Conservation (phyloP, 495 filamentous ascomycete species). For the Aspergillus incahuasiensis region DNA sequence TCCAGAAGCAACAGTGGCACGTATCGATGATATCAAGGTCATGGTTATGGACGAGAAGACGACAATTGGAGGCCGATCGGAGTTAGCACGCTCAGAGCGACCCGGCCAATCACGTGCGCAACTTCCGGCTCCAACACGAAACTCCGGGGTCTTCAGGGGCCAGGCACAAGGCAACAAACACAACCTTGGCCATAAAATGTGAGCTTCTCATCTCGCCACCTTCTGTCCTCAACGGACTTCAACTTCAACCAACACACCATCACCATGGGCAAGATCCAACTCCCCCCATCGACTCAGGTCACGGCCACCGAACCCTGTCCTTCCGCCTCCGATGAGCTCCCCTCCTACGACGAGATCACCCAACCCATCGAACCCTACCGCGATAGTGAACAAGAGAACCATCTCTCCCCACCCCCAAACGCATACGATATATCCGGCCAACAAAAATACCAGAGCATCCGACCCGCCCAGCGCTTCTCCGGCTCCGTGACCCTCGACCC, state of each 20-base stretch:
- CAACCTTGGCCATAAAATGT: too few relatives aligned
- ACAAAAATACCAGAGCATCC: slow-evolving; percentile 5
- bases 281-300: background rate
- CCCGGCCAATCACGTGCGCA: too few relatives aligned
- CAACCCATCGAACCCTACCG: background rate
- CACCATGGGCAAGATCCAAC: slow-evolving; percentile 9
- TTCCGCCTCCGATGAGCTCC: slow-evolving; percentile 4
- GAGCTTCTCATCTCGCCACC: too few relatives aligned
- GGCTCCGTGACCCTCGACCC: slow-evolving; percentile 26
- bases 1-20: too few relatives aligned
- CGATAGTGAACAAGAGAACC: background rate
- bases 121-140: too few relatives aligned
- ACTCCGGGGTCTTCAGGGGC: too few relatives aligned
- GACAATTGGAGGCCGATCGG: too few relatives aligned
- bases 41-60: too few relatives aligned
- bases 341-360: slow-evolving; percentile 14
- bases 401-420: background rate
- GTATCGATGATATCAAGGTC: too few relatives aligned
- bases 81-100: too few relatives aligned
- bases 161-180: too few relatives aligned
- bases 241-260: background rate
- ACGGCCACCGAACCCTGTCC: background rate
- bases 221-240: too few relatives aligned
- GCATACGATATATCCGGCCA: slow-evolving; percentile 8
- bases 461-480: slow-evolving; percentile 11